phyloP scores from a whole-genome alignment of 306 rosid genomes.

The Prunus kanzakura region DNA sequence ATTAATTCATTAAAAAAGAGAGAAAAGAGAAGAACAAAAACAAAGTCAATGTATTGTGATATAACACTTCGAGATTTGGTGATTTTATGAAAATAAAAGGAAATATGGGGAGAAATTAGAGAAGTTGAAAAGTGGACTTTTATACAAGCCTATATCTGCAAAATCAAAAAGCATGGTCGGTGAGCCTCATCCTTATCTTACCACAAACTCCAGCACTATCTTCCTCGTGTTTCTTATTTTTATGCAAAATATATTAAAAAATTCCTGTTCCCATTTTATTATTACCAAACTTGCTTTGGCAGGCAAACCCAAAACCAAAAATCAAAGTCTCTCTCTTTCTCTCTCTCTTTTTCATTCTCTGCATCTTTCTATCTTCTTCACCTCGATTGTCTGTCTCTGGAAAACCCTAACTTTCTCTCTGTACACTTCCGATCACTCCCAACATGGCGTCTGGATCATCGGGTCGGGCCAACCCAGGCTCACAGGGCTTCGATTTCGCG shows the following conservation, averaged over 20 bases:
- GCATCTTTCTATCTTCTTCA: not conserved
- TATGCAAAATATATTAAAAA: not conserved
- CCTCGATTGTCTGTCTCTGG: not conserved
- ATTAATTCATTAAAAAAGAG: too few species aligned
- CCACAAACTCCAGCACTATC: constrained; percentile 5
- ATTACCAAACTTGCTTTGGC: constrained; percentile 29
- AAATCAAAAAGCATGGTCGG: constrained; percentile 38
- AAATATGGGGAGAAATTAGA: too few species aligned
- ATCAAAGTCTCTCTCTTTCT: not conserved
- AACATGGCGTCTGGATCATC: constrained; percentile 89
- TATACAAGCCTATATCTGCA: constrained; percentile 3
- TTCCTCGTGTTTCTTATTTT: constrained; percentile 14
- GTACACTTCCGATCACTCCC: constrained; percentile 8
- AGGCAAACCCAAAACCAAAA: constrained; percentile 12
- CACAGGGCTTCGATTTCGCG: constrained; percentile 56
- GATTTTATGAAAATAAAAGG: too few species aligned
- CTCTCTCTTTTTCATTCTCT: constrained; percentile 18
- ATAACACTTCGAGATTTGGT: too few species aligned
- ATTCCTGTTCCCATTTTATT: not conserved
- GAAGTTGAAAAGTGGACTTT: not conserved
- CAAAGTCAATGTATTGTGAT: too few species aligned
- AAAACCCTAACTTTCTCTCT: constrained; percentile 9
- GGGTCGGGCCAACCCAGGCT: constrained; percentile 56
- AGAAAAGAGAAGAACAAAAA: too few species aligned
- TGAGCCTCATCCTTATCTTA: constrained; percentile 30